A percentile compares a stretch with the other conserved stretches of the same genome.
phyloP scores from a whole-genome alignment of 192 early-diverging fungal species.

The Coemansia sp. region DNA sequence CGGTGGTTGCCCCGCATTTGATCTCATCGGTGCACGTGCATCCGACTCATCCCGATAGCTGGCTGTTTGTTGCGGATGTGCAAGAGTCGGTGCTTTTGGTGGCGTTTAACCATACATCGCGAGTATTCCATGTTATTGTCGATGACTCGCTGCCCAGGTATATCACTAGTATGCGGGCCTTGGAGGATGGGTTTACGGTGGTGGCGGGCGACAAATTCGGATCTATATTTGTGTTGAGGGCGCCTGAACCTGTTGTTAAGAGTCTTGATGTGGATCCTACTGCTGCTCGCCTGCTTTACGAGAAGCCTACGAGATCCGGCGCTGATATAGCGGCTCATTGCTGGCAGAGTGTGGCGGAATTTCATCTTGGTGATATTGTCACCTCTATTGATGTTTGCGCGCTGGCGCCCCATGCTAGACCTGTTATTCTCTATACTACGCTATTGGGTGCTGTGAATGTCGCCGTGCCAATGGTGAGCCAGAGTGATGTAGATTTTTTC shows the following conservation, averaged over 20 bases:
- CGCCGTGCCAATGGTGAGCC: slow-evolving; percentile 84
- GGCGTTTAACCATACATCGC: slow-evolving; percentile 71
- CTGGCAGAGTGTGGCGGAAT: slow-evolving; percentile 74
- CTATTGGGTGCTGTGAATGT: slow-evolving; percentile 84
- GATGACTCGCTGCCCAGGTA: slow-evolving; percentile 92
- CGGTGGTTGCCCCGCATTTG: slow-evolving; percentile 59
- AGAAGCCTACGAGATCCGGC: slow-evolving; percentile 75
- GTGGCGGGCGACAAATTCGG: slow-evolving; percentile 98
- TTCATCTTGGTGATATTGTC: slow-evolving; percentile 86
- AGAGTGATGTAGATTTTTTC: slow-evolving; percentile 94
- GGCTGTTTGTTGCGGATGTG: slow-evolving; percentile 85
- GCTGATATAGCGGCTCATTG: slow-evolving; percentile 69
- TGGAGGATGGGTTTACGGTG: slow-evolving; percentile 94
- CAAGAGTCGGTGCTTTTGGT: slow-evolving; percentile 88
- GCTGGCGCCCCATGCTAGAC: slow-evolving; percentile 85
- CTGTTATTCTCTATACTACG: slow-evolving; percentile 85
- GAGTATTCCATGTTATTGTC: slow-evolving; percentile 88
- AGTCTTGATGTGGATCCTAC: slow-evolving; percentile 84
- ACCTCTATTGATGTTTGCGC: slow-evolving; percentile 79
- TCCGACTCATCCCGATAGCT: slow-evolving; percentile 69
- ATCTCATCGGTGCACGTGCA: slow-evolving; percentile 70
- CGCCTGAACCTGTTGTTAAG: slow-evolving; percentile 62
- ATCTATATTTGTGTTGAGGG: slow-evolving; percentile 81
- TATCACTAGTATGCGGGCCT: slow-evolving; percentile 70
- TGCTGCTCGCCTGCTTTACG: slow-evolving; percentile 72